Evolutionary conservation across 495 filamentous ascomycete species (phyloP), one percentile per base, ranked within the genome.

Genomic region (Penicillium mononematosum): DNA sequence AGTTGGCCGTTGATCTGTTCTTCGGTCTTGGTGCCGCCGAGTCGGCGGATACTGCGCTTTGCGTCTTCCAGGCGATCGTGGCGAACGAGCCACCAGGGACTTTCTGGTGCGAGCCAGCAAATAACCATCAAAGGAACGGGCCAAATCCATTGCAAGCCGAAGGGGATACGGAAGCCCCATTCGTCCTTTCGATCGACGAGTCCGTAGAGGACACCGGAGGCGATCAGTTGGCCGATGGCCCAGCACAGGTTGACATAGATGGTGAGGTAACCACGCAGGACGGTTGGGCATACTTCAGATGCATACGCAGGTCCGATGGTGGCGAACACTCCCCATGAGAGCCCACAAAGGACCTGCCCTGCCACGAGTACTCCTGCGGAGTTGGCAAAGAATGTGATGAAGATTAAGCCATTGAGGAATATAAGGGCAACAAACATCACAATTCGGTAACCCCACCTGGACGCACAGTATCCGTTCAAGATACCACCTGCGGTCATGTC

Each of bases 81-180:
- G 3, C 84, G 79, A 9, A 85, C 78, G 5, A 84, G 66, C 77
- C 80, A 87, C 83, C 84, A 88, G 3, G 85, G 86, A 17, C 74
- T 82, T 61, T 85, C 87, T 0, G 87, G 85, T 5, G 80, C 81
- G 53, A 85, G 76, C 42, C 80, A 73, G 52, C 82, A 68, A 5
- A 83, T 72, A 4, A 80, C 74, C 41, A 85, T 66, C 29, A 88
- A 76, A 11, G 85, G 74, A 3, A 82, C 65, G 6, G 85, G 83
- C 82, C 84, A 88, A 45, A 87, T 77, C 85, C 85, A 88, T 65
- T 88, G 85, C 53, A 85, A 48, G 7, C 79, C 82, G 52, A 85
- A 87, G 2, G 82, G 80, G 49, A 83, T 83, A 11, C 79, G 76
- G 51, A 85, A 87, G 66, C 65, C 50, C 69, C 69, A 61, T 60